Evolutionary conservation across 768 basidiomycete species (phyloP).

Genomic region (Pleurotus eryngii): DNA sequence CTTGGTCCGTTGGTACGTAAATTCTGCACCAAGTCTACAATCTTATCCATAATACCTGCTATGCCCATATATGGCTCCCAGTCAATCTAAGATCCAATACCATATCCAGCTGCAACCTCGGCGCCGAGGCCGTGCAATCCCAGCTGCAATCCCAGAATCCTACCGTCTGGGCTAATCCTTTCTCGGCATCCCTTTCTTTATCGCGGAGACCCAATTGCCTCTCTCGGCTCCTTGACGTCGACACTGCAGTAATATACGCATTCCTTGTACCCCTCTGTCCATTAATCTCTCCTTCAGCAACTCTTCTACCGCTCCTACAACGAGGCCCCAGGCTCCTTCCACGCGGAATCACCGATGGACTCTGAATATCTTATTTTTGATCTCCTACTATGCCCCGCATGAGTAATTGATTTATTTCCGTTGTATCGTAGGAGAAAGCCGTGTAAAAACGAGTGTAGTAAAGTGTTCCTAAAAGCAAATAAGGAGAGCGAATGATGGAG

Average conservation of each 20-base stretch:
- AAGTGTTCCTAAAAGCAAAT: background rate
- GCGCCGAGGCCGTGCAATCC: conserved; percentile 8
- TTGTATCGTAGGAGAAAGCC: no score
- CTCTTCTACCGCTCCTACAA: no score
- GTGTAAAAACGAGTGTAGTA: conserved; percentile 1
- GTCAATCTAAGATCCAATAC: background rate
- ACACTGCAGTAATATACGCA: no score
- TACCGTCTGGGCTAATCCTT: background rate
- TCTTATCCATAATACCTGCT: conserved; percentile 9
- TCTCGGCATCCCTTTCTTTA: background rate
- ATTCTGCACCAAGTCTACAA: conserved; percentile 9
- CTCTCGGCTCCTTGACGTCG: no score
- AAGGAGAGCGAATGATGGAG: background rate
- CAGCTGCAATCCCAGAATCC: background rate
- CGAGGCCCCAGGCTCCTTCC: no score
- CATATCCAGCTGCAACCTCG: conserved; percentile 1
- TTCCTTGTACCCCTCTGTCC: no score
- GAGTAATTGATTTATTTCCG: background rate
- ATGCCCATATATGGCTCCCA: background rate
- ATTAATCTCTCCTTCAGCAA: no score
- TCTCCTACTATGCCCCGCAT: no score
- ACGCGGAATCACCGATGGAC: no score
- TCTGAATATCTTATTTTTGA: no score
- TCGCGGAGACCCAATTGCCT: background rate
- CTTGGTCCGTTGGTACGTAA: conserved; percentile 5